Evolutionary conservation across 306 rosid genomes (phyloP), one percentile per base, ranked within the genome.

Genomic region (Acacia confusa): DNA sequence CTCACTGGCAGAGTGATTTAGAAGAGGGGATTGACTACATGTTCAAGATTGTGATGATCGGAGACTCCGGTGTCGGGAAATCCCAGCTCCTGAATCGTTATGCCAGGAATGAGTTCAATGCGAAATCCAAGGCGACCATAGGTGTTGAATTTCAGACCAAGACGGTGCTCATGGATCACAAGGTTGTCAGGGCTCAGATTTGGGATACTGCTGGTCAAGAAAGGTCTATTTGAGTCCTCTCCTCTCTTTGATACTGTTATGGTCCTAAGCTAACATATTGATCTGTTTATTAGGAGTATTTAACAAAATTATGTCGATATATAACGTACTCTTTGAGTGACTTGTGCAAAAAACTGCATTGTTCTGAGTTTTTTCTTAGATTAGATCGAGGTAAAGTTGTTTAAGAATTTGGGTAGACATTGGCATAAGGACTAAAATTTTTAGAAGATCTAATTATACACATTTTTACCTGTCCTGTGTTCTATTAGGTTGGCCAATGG

Each of bases 121-220:
- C 91, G 84, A 93, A 95, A 70, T 95, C 97, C 0, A 94, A 92
- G 72, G 90, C 98, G 11, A 94, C 98, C 1, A 92, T 94, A 55
- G 98, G 98, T 24, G 99, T 95, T 82, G 99, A 95, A 81, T 95
- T 95, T 48, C 94, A 90, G 64, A 91, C 99, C 9, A 91, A 88
- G 88, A 92, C 97, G 16, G 90, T 95, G 7, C 43, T 88, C 48
- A 89, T 95, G 85, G 99, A 94, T 79, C 92, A 92, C 57, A 94
- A 94, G 58, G 82, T 88, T 14, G 92, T 92, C 82, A 94, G 93
- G 87, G 97, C 97, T 13, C 99, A 95, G 92, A 91, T 95, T 84
- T 95, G 99, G 99, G 99, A 95, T 76, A 95, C 99, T 72, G 99
- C 99, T 78, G 99, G 99, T 67, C 99, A 95, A 88, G 99, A 92